Percentiles rank a stretch among this genome's conserved stretches.
Evolutionary conservation across 1,139 yeast genomes (phyloP).

Genomic region (Citeromyces siamensis): DNA sequence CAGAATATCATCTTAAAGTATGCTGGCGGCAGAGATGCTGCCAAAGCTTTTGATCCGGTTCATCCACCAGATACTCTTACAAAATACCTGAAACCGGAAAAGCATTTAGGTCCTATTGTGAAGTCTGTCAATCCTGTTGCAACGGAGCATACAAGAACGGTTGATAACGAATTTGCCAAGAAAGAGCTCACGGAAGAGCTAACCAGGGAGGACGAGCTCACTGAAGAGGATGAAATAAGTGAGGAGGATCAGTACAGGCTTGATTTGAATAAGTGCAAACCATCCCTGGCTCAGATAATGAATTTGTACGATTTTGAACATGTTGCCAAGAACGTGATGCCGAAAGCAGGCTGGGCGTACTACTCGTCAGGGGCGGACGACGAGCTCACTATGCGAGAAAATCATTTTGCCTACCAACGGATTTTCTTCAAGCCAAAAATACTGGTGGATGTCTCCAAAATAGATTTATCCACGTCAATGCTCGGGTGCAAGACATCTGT

Average conservation of each 20-base stretch:
- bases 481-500: conserved; percentile 31
- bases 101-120: conserved; percentile 30
- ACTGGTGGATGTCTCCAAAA: conserved; percentile 24
- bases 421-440: conserved; percentile 33
- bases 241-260: conserved; percentile 9
- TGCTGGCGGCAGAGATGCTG: conserved; percentile 73
- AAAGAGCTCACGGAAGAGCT: background rate
- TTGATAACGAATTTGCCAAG: background rate
- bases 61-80: conserved; percentile 70
- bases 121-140: conserved; percentile 4
- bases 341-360: conserved; percentile 37
- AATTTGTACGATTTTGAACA: conserved; percentile 35
- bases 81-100: conserved; percentile 30
- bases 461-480: conserved; percentile 40
- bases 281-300: conserved; percentile 18
- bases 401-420: conserved; percentile 34
- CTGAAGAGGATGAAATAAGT: conserved; percentile 13
- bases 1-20: conserved; percentile 50
- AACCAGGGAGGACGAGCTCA: conserved; percentile 8
- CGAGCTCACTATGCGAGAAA: conserved; percentile 35
- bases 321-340: conserved; percentile 35
- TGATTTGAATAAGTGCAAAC: conserved; percentile 6
- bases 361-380: conserved; percentile 40
- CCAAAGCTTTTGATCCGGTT: conserved; percentile 67
- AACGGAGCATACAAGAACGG: background rate